Evolutionary conservation across 2,329 filamentous ascomycete genomes (phyloP).

Genomic region (Huntiella moniliformis): DNA sequence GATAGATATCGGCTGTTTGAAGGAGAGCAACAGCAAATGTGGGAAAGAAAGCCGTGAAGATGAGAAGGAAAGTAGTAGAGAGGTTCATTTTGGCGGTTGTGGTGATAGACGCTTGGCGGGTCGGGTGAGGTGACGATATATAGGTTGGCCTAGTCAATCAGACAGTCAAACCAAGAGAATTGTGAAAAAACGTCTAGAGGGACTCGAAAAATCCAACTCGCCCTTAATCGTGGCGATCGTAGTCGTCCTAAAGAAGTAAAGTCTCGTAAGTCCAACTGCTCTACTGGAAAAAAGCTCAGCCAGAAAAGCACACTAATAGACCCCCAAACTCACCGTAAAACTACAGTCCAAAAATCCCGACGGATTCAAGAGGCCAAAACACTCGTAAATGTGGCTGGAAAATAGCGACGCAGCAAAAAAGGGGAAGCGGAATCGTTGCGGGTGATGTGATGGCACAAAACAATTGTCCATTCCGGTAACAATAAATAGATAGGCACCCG

Average conservation of each 20-base stretch:
- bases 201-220: no score
- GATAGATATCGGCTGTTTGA: slow-evolving; percentile 32
- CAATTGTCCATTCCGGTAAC: no score
- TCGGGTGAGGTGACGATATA: neutral
- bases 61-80: neutral
- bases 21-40: slow-evolving; percentile 22
- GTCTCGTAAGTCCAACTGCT: neutral
- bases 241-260: neutral
- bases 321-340: no score
- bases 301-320: no score
- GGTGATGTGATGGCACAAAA: no score
- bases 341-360: no score
- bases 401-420: neutral
- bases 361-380: neutral
- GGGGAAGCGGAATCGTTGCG: neutral
- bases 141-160: neutral
- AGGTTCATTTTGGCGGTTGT: neutral
- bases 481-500: neutral
- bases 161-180: neutral
- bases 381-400: neutral
- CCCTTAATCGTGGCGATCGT: neutral
- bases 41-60: slow-evolving; percentile 13
- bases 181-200: neutral
- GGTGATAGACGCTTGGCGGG: neutral
- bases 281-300: neutral